phyloP scores from a whole-genome alignment of 176 grass and related monocot species.

The Rhynchospora breviuscula region DNA sequence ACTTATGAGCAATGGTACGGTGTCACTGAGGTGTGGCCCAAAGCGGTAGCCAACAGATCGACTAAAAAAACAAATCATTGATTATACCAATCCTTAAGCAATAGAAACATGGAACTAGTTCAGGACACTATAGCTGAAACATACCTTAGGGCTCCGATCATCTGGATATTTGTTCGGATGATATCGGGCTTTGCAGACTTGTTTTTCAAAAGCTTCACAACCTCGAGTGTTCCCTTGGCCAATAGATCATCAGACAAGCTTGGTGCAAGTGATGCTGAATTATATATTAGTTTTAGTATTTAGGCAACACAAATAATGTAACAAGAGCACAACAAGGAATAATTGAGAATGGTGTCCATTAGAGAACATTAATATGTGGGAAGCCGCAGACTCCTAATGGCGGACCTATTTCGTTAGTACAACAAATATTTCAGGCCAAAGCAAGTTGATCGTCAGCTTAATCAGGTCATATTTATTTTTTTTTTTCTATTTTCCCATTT shows the following conservation, averaged over 20 bases:
- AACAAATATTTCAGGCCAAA: neutral
- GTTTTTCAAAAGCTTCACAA: slow-evolving; percentile 69
- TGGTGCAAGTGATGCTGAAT: slow-evolving; percentile 83
- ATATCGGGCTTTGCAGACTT: slow-evolving; percentile 72
- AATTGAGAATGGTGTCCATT: neutral
- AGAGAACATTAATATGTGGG: neutral
- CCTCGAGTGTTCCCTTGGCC: slow-evolving; percentile 73
- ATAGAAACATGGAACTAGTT: neutral
- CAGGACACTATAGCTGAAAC: slow-evolving; percentile 1
- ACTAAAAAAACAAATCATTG: slow-evolving; percentile 34
- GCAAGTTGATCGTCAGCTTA: neutral
- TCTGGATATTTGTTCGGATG: slow-evolving; percentile 89
- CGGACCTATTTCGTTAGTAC: neutral
- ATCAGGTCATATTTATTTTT: neutral
- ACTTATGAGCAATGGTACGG: slow-evolving; percentile 83
- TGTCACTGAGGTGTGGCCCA: slow-evolving; percentile 85
- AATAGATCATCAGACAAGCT: slow-evolving; percentile 89
- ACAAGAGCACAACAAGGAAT: neutral
- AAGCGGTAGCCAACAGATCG: slow-evolving; percentile 97
- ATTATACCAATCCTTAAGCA: slow-evolving; percentile 1
- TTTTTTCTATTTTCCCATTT: neutral
- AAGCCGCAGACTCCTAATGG: neutral
- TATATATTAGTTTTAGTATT: slow-evolving; percentile 11
- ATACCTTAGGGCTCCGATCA: slow-evolving; percentile 99
- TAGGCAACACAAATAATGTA: neutral